A percentile compares a stretch with the other conserved stretches of the same genome.
phyloP scores from a whole-genome alignment of 2,329 filamentous ascomycete genomes.

The Aspergillus vadensis region DNA sequence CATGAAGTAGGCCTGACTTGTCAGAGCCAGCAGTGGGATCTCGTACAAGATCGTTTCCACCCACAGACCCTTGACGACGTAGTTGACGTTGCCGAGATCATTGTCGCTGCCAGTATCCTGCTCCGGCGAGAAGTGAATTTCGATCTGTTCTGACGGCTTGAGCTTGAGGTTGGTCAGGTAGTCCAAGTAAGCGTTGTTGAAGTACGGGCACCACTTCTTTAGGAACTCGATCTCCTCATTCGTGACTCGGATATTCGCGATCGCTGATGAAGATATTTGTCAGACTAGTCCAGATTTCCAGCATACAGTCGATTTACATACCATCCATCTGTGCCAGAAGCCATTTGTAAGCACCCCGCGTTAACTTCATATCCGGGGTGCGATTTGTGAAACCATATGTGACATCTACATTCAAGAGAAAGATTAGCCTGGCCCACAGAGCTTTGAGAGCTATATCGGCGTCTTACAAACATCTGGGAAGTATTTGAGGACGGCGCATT shows the following conservation, averaged over 20 bases:
- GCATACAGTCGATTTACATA: constrained; percentile 42
- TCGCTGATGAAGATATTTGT: constrained; percentile 55
- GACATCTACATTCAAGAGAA: constrained; percentile 55
- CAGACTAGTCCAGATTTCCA: background rate
- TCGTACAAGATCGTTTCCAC: constrained; percentile 96
- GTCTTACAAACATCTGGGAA: constrained; percentile 67
- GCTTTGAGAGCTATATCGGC: too few species aligned
- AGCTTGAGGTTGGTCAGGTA: constrained; percentile 83
- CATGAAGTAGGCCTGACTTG: constrained; percentile 95
- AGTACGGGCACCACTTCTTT: constrained; percentile 75
- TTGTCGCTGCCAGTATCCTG: constrained; percentile 63
- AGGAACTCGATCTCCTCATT: constrained; percentile 80
- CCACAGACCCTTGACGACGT: constrained; percentile 82
- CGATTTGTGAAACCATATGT: constrained; percentile 95
- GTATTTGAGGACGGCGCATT: constrained; percentile 92
- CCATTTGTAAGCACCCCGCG: constrained; percentile 80
- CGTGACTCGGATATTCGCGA: constrained; percentile 78
- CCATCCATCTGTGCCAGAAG: constrained; percentile 79
- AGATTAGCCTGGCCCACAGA: constrained; percentile 8
- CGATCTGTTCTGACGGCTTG: constrained; percentile 77
- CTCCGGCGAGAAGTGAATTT: constrained; percentile 62
- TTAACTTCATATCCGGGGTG: constrained; percentile 90
- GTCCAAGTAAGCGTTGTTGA: constrained; percentile 73
- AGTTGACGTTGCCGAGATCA: constrained; percentile 72
- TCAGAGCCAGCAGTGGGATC: constrained; percentile 87